A percentile compares a stretch with the other conserved stretches of the same genome.
phyloP scores from a whole-genome alignment of 1,139 yeast species.

The Pichia sp. region DNA sequence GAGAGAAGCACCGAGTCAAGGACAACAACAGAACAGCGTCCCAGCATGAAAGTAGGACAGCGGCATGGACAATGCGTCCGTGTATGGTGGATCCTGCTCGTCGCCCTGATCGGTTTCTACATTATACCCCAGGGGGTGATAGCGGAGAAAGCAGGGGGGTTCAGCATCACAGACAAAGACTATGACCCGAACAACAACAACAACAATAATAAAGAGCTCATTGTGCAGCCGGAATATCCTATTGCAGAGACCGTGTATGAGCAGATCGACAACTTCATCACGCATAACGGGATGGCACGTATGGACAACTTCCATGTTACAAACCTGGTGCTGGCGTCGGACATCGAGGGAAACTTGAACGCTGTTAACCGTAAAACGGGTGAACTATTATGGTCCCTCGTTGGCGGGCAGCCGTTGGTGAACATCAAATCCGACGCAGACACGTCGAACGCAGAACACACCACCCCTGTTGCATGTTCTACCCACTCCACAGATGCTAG shows the following conservation, averaged over 20 bases:
- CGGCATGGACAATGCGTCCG: neutral
- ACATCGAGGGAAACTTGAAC: constrained; percentile 84
- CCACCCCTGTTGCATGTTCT: constrained; percentile 14
- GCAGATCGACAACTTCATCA: constrained; percentile 8
- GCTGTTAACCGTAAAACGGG: constrained; percentile 80
- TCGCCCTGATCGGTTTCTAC: neutral
- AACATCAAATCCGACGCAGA: constrained; percentile 20
- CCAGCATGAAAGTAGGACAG: neutral
- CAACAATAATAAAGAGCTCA: constrained; percentile 4
- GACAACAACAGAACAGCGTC: neutral
- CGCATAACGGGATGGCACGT: constrained; percentile 8
- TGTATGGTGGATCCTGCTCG: neutral
- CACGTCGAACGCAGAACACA: constrained; percentile 14
- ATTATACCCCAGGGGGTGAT: constrained; percentile 1
- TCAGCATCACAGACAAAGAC: neutral
- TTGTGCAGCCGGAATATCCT: constrained; percentile 5
- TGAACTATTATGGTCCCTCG: constrained; percentile 70
- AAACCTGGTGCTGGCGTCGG: constrained; percentile 65
- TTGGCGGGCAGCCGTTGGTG: constrained; percentile 48
- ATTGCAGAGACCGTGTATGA: neutral
- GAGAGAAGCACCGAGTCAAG: neutral
- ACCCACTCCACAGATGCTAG: neutral
- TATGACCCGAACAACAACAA: neutral
- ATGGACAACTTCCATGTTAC: constrained; percentile 53
- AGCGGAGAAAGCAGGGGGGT: neutral